Percentiles rank a stretch among this genome's conserved stretches.
phyloP scores from a whole-genome alignment of 495 filamentous ascomycete genomes.

The Ramalina intermedia region DNA sequence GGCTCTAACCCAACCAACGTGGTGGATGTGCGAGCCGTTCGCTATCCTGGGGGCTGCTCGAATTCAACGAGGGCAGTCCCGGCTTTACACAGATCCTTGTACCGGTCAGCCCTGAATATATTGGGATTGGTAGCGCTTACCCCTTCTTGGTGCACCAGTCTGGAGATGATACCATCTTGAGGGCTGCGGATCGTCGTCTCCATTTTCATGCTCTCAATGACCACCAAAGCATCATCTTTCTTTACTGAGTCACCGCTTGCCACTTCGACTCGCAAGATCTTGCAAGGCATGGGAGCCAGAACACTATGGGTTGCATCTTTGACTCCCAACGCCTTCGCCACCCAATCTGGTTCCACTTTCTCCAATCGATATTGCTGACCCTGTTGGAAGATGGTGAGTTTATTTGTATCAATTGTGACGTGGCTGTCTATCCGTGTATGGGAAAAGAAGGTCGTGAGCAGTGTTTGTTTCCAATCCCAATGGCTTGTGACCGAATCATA shows the following conservation, averaged over 20 bases:
- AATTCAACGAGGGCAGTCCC: constrained; percentile 45
- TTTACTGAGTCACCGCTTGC: constrained; percentile 64
- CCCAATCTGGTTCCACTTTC: constrained; percentile 58
- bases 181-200: constrained; percentile 92
- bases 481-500: constrained; percentile 34
- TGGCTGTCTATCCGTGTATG: constrained; percentile 68
- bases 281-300: constrained; percentile 87
- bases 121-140: constrained; percentile 38
- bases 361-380: constrained; percentile 63
- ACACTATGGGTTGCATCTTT: constrained; percentile 75
- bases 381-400: constrained; percentile 66
- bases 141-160: constrained; percentile 72
- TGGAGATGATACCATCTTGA: constrained; percentile 62
- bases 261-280: constrained; percentile 74
- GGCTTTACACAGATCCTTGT: constrained; percentile 42
- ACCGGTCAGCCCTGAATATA: background rate
- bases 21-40: background rate
- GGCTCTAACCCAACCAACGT: too few relatives aligned
- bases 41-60: constrained; percentile 8
- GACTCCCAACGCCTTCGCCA: constrained; percentile 69
- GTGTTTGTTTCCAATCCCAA: constrained; percentile 21
- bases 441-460: constrained; percentile 49
- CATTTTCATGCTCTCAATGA: constrained; percentile 99
- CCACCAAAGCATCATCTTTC: constrained; percentile 78
- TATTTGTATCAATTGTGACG: constrained; percentile 43